Base-by-base conservation (phyloP, 768 basidiomycete species). In the Sarcomyxa edulis region DNA sequence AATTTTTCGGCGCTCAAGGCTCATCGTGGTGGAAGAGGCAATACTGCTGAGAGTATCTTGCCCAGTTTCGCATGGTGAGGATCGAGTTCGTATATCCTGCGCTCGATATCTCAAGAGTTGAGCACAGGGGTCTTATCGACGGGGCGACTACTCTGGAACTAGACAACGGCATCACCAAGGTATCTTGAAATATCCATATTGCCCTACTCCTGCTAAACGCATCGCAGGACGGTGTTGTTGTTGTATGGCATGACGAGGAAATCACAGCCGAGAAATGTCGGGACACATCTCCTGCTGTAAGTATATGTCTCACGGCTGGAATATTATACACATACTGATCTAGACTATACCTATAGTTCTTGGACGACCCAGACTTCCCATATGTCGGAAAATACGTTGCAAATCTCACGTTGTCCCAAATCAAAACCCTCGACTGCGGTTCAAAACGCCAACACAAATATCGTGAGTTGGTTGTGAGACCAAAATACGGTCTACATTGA, bases 341-440 rank as follows among this genome's bases (percentile, higher is more conserved):
- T 46, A 43, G 28, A 4, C 22, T 32, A 10, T 19, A 24, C 35
- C 21, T 10, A 26, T 51, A 84, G 83, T 64, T 68, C 40, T 59
- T 64, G 7, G 58, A 61, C 25, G 84, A 87, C 52, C 76, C 78
- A 2, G 61, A 62, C 27, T 87, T 73, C 52, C 84, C 84, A 9
- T 86, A 87, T 52, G 81, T 84, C n/a, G 84, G 81, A 37, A 84
- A 84, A 58, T 73, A 67, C 43, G 68, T 88, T 38, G 79, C 76
- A n/a, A 81, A 86, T 54, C 69, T 89, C 28, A 90, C 88, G 0
- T 58, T 89, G 28, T 76, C 84, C 6, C 86, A 90, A 59, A 59
- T 91, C 42, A 81, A 81, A 59, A 89, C 83, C 4, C 57, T 91
- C 30, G 85, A 91, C 54, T 91, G 88, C 48, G 87, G 86, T 27